These are phyloP conservation scores for Daldinia concentrica DNA, from an alignment of 495 filamentous ascomycete species.

Conservation along the genomic window DNA sequence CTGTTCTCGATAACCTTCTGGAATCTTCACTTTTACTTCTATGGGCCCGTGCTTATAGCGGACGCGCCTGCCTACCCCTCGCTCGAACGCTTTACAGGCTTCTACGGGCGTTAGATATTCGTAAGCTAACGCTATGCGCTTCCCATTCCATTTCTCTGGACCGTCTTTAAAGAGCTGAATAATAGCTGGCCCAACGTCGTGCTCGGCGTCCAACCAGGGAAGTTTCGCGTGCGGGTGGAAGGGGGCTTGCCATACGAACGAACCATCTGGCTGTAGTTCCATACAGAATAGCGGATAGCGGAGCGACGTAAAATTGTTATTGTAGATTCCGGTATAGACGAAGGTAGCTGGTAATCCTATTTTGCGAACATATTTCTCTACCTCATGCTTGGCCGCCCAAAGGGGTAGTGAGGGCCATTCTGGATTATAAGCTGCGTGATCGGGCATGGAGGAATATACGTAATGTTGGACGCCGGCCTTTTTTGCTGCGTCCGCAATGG, in stretches of 20 bases:
- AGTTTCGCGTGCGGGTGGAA: slow-evolving; percentile 88
- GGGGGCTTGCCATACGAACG: slow-evolving; percentile 92
- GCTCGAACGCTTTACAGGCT: slow-evolving; percentile 80
- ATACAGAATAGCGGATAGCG: slow-evolving; percentile 94
- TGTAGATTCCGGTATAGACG: slow-evolving; percentile 96
- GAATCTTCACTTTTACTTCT: slow-evolving; percentile 85
- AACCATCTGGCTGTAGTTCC: slow-evolving; percentile 82
- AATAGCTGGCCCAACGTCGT: slow-evolving; percentile 94
- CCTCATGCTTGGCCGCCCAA: slow-evolving; percentile 90
- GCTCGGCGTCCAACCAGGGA: slow-evolving; percentile 97
- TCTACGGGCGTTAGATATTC: slow-evolving; percentile 85
- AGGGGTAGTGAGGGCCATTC: slow-evolving; percentile 84
- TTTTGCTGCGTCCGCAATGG: slow-evolving; percentile 89
- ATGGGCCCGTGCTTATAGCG: slow-evolving; percentile 80
- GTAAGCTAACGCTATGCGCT: slow-evolving; percentile 93
- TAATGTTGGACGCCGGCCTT: slow-evolving; percentile 86
- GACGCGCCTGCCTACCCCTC: slow-evolving; percentile 79
- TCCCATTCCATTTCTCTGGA: slow-evolving; percentile 83
- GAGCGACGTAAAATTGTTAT: slow-evolving; percentile 97
- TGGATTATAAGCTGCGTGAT: slow-evolving; percentile 76
- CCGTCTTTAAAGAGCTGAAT: slow-evolving; percentile 97
- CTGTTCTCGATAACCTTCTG: slow-evolving; percentile 88
- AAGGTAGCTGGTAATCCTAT: slow-evolving; percentile 88
- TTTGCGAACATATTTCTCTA: slow-evolving; percentile 89
- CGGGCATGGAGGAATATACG: slow-evolving; percentile 96